These are phyloP conservation scores for Trypanosoma vivax DNA, from an alignment of 208 protist species.

Conservation along the genomic window DNA sequence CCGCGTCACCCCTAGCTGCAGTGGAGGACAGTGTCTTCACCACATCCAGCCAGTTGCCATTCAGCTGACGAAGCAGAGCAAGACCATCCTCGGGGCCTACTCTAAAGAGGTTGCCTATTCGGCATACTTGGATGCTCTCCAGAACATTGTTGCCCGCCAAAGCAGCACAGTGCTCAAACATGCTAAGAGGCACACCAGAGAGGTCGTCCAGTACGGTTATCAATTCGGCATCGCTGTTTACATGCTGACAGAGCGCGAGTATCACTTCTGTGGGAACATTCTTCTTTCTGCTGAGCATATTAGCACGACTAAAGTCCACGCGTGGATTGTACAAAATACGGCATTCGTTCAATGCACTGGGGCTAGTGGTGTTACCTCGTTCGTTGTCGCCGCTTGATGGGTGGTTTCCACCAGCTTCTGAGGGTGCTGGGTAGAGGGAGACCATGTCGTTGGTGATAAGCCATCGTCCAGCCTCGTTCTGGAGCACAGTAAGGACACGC, in stretches of 20 bases:
- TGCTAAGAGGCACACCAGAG: slow-evolving; percentile 43
- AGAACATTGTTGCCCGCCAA: slow-evolving; percentile 53
- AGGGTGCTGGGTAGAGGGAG: slow-evolving; percentile 52
- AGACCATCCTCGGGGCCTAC: slow-evolving; percentile 41
- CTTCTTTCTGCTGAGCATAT: slow-evolving; percentile 34
- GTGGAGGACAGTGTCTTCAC: slow-evolving; percentile 21
- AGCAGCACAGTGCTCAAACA: slow-evolving; percentile 59
- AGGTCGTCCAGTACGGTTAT: slow-evolving; percentile 58
- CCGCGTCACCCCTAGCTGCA: not conserved
- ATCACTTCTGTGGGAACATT: slow-evolving; percentile 64
- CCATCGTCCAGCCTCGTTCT: slow-evolving; percentile 47
- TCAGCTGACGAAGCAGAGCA: slow-evolving; percentile 37
- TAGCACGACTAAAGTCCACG: slow-evolving; percentile 37
- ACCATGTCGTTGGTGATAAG: slow-evolving; percentile 79
- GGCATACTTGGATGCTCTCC: slow-evolving; percentile 64
- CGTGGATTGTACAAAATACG: slow-evolving; percentile 63
- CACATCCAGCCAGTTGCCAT: slow-evolving; percentile 58
- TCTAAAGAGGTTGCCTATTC: slow-evolving; percentile 58
- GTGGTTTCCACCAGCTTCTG: slow-evolving; percentile 1
- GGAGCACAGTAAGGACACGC: slow-evolving; percentile 43
- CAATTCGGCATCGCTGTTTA: slow-evolving; percentile 56
- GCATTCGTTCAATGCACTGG: slow-evolving; percentile 45
- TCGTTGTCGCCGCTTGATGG: slow-evolving; percentile 2
- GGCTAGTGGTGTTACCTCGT: slow-evolving; percentile 12
- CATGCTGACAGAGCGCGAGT: slow-evolving; percentile 28